These are phyloP conservation scores for Aspergillus japonicus DNA, from an alignment of 2,329 filamentous ascomycete species.

Conservation along the genomic window DNA sequence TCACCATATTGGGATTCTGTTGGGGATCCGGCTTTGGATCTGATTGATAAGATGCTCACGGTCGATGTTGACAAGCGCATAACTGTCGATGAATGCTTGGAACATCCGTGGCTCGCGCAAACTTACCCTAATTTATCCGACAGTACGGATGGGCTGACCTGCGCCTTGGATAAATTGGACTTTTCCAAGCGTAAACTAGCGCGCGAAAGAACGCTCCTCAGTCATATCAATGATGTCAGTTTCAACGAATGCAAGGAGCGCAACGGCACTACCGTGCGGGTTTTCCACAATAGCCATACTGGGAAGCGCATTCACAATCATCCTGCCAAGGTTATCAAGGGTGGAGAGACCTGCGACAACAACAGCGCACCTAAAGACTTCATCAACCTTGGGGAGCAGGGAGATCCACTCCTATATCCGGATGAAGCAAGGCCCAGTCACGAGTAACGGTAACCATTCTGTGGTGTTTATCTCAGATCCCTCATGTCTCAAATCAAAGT, in stretches of 20 bases:
- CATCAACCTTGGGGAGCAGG: conserved; percentile 78
- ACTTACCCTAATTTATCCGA: conserved; percentile 64
- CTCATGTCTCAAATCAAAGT: background rate
- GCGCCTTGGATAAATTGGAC: conserved; percentile 77
- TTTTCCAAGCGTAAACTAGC: conserved; percentile 77
- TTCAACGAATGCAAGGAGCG: conserved; percentile 57
- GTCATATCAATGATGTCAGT: conserved; percentile 73
- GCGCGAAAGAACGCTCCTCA: conserved; percentile 82
- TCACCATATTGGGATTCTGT: conserved; percentile 94
- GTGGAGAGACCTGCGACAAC: conserved; percentile 66
- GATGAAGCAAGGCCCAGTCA: conserved; percentile 54
- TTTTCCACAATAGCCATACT: conserved; percentile 69
- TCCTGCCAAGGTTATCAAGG: conserved; percentile 31
- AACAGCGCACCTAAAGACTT: conserved; percentile 72
- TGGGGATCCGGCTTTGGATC: conserved; percentile 80
- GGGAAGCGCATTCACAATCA: conserved; percentile 48
- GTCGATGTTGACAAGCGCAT: conserved; percentile 81
- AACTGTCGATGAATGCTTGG: conserved; percentile 84
- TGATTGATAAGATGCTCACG: conserved; percentile 93
- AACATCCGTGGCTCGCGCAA: conserved; percentile 84
- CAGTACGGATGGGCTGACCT: conserved; percentile 88
- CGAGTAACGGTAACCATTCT: conserved; percentile 10
- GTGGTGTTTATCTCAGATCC: background rate
- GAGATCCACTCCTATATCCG: conserved; percentile 74
- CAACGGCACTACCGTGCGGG: conserved; percentile 63